phyloP scores from a whole-genome alignment of 2,329 filamentous ascomycete species.

The Epichloe coenophiala region DNA sequence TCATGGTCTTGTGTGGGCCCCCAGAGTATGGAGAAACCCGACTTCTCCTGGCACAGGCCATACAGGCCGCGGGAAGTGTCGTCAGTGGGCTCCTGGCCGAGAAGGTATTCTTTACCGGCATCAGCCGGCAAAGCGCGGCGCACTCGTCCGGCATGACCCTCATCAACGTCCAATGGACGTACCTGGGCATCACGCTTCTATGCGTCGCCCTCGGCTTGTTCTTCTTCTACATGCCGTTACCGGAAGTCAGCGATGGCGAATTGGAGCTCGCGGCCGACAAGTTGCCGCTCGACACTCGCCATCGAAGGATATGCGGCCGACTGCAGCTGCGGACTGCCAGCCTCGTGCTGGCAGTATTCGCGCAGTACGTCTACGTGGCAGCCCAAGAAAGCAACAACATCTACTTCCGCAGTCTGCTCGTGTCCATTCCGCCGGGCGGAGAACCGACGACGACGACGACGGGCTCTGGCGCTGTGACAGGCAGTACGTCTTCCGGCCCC shows the following conservation, averaged over 20 bases:
- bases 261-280: constrained; percentile 33
- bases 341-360: constrained; percentile 56
- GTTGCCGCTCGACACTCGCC: constrained; percentile 36
- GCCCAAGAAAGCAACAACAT: constrained; percentile 54
- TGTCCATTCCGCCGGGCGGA: constrained; percentile 23
- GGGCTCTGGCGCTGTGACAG: constrained; percentile 10
- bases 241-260: constrained; percentile 44
- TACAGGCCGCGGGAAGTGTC: constrained; percentile 64
- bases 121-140: constrained; percentile 24
- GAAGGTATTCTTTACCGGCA: constrained; percentile 56
- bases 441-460: constrained; percentile 6
- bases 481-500: constrained; percentile 14
- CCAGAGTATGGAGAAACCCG: constrained; percentile 62
- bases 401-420: constrained; percentile 41
- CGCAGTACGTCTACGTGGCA: constrained; percentile 70
- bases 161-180: constrained; percentile 71
- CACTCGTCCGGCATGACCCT: constrained; percentile 31
- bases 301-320: constrained; percentile 32
- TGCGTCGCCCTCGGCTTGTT: constrained; percentile 57
- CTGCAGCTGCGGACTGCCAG: constrained; percentile 40
- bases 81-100: constrained; percentile 60
- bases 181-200: constrained; percentile 65
- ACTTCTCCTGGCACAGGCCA: constrained; percentile 60
- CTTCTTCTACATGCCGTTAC: constrained; percentile 55
- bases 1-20: constrained; percentile 57